phyloP scores from a whole-genome alignment of 805 yeast species.

The fission yeast (Schizosaccharomyces pombe) region DNA sequence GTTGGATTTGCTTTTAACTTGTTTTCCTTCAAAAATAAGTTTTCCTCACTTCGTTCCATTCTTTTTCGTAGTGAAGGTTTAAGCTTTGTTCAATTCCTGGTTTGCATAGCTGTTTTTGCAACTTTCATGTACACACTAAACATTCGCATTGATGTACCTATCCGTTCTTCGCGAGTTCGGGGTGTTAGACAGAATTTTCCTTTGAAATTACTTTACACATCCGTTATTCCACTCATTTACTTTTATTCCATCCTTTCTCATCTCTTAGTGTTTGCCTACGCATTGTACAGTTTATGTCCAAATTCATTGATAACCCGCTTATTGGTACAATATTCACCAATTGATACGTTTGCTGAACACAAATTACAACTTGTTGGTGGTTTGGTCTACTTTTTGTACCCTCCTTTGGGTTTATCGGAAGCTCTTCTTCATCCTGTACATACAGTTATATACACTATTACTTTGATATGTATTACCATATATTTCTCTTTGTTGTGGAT shows the following conservation, averaged over 20 bases:
- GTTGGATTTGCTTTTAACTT: conserved; percentile 73
- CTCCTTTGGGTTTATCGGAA: conserved; percentile 64
- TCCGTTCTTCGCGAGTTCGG: conserved; percentile 81
- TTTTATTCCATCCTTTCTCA: neutral
- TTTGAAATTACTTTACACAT: conserved; percentile 83
- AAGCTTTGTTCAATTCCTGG: conserved; percentile 74
- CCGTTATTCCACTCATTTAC: conserved; percentile 76
- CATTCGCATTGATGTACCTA: conserved; percentile 81
- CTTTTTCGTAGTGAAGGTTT: conserved; percentile 64
- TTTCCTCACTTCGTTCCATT: conserved; percentile 76
- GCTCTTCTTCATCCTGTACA: conserved; percentile 81
- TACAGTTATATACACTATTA: conserved; percentile 51
- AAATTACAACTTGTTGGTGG: conserved; percentile 70
- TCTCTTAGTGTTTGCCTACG: neutral
- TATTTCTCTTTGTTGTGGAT: conserved; percentile 94
- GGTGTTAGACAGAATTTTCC: conserved; percentile 87
- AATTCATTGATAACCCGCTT: neutral
- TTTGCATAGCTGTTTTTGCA: conserved; percentile 63
- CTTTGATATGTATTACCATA: conserved; percentile 77
- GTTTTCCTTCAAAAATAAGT: conserved; percentile 69
- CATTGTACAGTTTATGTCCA: neutral
- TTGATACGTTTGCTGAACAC: neutral
- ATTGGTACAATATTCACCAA: neutral
- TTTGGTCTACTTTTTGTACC: conserved; percentile 82
- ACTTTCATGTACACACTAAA: conserved; percentile 83